These are phyloP conservation scores for Saksenaea vasiformis DNA, from an alignment of 371 early-diverging fungal species.

Conservation along the genomic window DNA sequence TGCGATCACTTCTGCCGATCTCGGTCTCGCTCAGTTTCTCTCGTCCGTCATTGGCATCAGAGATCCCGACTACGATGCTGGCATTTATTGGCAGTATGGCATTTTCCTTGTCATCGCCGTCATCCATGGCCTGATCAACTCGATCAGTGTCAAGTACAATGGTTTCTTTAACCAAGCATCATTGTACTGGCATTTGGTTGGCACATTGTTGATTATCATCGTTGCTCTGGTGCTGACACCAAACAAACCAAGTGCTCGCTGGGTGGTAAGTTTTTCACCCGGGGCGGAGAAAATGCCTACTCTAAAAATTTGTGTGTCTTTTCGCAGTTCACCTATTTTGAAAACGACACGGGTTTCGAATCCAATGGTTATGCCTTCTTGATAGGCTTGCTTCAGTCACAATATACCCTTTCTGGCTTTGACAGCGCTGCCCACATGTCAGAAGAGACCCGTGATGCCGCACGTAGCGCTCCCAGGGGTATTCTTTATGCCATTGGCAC, in stretches of 20 bases:
- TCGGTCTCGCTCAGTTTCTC: conserved; percentile 53
- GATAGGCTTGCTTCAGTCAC: conserved; percentile 44
- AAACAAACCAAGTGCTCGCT: conserved; percentile 42
- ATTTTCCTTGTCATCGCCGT: conserved; percentile 49
- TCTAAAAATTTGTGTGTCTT: no score
- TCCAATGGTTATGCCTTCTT: conserved; percentile 35
- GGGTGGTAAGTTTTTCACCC: conserved; percentile 32
- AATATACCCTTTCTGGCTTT: conserved; percentile 63
- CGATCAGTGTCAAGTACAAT: conserved; percentile 51
- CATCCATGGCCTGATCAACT: conserved; percentile 60
- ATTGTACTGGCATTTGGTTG: conserved; percentile 61
- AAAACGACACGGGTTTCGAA: conserved; percentile 42
- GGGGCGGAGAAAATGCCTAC: no score
- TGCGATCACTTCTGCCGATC: conserved; percentile 56
- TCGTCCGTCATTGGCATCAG: conserved; percentile 44
- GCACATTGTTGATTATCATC: conserved; percentile 58
- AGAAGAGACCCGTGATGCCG: conserved; percentile 69
- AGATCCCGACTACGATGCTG: conserved; percentile 31
- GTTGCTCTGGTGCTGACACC: conserved; percentile 53
- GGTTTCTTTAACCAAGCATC: conserved; percentile 56
- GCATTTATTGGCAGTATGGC: conserved; percentile 42
- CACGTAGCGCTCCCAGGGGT: conserved; percentile 60
- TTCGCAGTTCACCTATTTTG: conserved; percentile 38
- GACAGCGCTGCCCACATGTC: conserved; percentile 75
- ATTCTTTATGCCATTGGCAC: conserved; percentile 57